phyloP scores from a whole-genome alignment of 495 filamentous ascomycete genomes.

The Immersiella caudata region DNA sequence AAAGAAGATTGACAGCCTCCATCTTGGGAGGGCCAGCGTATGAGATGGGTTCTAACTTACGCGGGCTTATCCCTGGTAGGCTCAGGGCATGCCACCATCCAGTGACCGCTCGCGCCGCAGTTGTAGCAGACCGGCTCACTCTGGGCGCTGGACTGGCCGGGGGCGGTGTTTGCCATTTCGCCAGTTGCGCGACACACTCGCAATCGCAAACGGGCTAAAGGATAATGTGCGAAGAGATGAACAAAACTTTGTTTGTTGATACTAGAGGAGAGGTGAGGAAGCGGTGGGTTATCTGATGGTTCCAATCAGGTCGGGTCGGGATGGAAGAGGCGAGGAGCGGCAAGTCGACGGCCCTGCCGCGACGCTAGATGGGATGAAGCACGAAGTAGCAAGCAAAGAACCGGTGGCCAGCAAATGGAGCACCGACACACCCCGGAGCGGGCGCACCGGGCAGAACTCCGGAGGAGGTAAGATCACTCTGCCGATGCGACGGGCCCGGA shows the following conservation, averaged over 20 bases:
- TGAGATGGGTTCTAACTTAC: constrained; percentile 51
- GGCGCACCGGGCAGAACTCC: not conserved
- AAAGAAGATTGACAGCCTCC: not conserved
- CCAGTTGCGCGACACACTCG: constrained; percentile 3
- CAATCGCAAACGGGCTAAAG: not conserved
- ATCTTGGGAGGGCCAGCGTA: not conserved
- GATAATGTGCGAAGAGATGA: not conserved
- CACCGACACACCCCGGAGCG: not conserved
- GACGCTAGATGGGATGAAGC: not conserved
- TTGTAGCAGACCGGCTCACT: constrained; percentile 54
- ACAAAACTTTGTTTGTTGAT: not conserved
- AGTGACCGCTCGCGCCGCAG: constrained; percentile 52
- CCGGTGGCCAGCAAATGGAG: not conserved
- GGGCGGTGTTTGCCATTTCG: constrained; percentile 38
- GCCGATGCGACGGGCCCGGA: not conserved
- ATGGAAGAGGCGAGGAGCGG: not conserved
- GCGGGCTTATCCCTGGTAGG: constrained; percentile 53
- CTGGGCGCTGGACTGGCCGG: constrained; percentile 36
- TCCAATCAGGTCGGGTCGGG: not conserved
- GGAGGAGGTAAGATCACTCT: not conserved
- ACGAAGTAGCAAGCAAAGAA: not conserved
- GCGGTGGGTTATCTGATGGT: not conserved
- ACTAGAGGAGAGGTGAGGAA: not conserved
- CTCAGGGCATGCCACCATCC: constrained; percentile 55
- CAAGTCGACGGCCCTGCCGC: not conserved